Base-by-base conservation (phyloP, 129 eudicot species). In the Flaveria ramosissima region DNA sequence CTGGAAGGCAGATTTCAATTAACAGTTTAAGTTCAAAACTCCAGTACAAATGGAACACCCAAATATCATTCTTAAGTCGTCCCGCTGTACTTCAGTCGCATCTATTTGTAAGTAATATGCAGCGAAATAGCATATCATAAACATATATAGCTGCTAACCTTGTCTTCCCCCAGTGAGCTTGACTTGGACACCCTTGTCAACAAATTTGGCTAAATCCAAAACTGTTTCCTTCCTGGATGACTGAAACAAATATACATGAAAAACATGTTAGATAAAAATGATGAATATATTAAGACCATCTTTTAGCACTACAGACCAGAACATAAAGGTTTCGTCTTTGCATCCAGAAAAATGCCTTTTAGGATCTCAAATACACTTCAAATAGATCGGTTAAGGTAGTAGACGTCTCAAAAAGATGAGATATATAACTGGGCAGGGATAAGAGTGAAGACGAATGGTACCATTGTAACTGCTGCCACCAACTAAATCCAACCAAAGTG, bases 101-200 rank as follows among this genome's bases (percentile, higher is more conserved):
- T 42, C 21, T 20, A 74, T 55, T 36, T 20, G 43, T 23, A 23
- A 56, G 61, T 69, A 27, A 43, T 63, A 71, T 30, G 47, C 24
- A 64, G 43, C 12, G 2, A 55, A 68, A 65, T 7, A 30, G 19
- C 2, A 17, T 41, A 73, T 9, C 48, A 13, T 17, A 43, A n/a
- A 71, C 17, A 21, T 77, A 42, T 32, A 32, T 55, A 16, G 60
- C n/a, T 43, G 64, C 86, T 52, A 17, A 91, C 99, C 99, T 89
- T 91, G 97, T 47, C 99, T 91, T 83, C 99, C 99, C 61, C 99
- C 97, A 36, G 99, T 94, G 68, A 94, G 97, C 86, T 94, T 94
- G 68, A 94, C 99, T 86, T 94, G 99, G 80, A 94, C 99, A 69
- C 97, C 97, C 89, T 94, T 94, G 89, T 94, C 99, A 43, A 94